A percentile compares a stretch with the other conserved stretches of the same genome.
Evolutionary conservation across 1,139 yeast species (phyloP).

Genomic region (Keqinozyma sinolaborantium): DNA sequence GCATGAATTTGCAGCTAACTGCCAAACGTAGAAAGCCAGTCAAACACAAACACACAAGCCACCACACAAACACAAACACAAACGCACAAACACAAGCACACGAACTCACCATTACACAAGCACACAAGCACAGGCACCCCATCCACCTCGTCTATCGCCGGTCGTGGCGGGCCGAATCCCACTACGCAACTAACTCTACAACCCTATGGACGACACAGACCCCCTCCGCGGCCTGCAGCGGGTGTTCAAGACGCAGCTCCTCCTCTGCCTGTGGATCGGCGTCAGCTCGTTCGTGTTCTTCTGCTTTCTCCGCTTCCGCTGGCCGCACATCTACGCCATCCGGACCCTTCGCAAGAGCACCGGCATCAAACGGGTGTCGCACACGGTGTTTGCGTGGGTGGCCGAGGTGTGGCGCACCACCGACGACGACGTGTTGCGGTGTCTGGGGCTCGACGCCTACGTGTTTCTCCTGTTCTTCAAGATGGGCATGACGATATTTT

Average conservation of each 20-base stretch:
- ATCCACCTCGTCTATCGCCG: no score
- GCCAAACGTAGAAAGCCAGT: no score
- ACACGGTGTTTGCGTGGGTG: constrained; percentile 40
- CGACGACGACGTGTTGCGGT: constrained; percentile 40
- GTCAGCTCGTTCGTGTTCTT: constrained; percentile 33
- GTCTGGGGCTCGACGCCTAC: constrained; percentile 44
- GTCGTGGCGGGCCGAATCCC: no score
- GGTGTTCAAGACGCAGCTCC: constrained; percentile 42
- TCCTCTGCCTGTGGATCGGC: constrained; percentile 35
- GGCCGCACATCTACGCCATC: constrained; percentile 54
- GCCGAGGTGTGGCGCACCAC: constrained; percentile 28
- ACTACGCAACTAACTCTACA: no score
- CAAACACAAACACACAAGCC: no score
- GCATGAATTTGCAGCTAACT: no score
- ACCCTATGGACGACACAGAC: constrained; percentile 12
- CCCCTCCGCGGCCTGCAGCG: constrained; percentile 40
- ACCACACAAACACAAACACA: no score
- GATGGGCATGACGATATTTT: constrained; percentile 42
- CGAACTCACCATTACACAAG: no score
- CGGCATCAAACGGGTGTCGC: constrained; percentile 30
- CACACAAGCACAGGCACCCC: no score
- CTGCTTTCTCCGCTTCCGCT: constrained; percentile 40
- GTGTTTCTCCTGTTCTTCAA: constrained; percentile 43
- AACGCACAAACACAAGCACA: no score
- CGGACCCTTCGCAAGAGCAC: constrained; percentile 36